Percentiles rank a stretch among this genome's conserved stretches.
These are phyloP conservation scores for Lactarius hengduanensis DNA, from an alignment of 768 basidiomycete species.

Conservation along the genomic window DNA sequence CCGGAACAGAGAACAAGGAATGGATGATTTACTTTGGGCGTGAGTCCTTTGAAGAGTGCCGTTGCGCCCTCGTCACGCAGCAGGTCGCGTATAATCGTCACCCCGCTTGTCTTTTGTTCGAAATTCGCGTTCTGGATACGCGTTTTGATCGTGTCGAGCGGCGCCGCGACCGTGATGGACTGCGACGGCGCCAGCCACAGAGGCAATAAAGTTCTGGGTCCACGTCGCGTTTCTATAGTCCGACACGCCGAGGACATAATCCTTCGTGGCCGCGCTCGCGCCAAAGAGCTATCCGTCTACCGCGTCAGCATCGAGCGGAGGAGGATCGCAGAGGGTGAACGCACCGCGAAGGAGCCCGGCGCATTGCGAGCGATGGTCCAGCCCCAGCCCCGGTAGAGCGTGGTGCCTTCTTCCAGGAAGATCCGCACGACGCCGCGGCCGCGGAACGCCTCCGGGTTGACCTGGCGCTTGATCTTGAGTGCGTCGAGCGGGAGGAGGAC, in stretches of 20 bases:
- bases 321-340: slow-evolving; percentile 33
- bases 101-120: slow-evolving; percentile 75
- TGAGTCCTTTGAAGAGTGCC: slow-evolving; percentile 96
- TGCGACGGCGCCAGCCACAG: slow-evolving; percentile 91
- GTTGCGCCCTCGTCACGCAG: slow-evolving; percentile 78
- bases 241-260: slow-evolving; percentile 81
- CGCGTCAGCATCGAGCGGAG: background rate
- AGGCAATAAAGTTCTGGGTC: slow-evolving; percentile 96
- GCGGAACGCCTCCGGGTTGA: slow-evolving; percentile 97
- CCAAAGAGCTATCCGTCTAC: slow-evolving; percentile 75
- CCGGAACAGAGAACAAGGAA: background rate
- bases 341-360: slow-evolving; percentile 89
- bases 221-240: slow-evolving; percentile 97
- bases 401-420: slow-evolving; percentile 86
- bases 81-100: slow-evolving; percentile 81
- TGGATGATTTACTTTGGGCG: slow-evolving; percentile 70
- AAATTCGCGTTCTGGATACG: slow-evolving; percentile 99
- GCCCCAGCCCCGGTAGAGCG: slow-evolving; percentile 96
- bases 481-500: slow-evolving; percentile 95
- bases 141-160: slow-evolving; percentile 94
- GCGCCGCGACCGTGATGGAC: slow-evolving; percentile 94
- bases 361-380: slow-evolving; percentile 99
- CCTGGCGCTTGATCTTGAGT: slow-evolving; percentile 98
- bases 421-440: slow-evolving; percentile 89
- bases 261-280: slow-evolving; percentile 92